Percentiles rank a stretch among this genome's conserved stretches.
Evolutionary conservation across 2,329 filamentous ascomycete species (phyloP).

Genomic region (Cercospora zeae-maydis): DNA sequence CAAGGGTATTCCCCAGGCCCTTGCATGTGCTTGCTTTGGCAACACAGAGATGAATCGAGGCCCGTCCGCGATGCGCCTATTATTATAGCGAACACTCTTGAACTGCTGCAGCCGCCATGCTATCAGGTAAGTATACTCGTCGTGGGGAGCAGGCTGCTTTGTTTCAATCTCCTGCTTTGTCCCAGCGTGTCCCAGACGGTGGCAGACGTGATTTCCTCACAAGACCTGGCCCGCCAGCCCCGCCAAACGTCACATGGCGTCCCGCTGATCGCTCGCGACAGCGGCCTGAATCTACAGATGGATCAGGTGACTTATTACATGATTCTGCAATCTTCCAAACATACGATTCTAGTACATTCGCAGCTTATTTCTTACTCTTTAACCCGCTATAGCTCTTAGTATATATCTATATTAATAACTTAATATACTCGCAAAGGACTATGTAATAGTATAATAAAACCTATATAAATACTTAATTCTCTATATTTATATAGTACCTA

Average conservation of each 20-base stretch:
- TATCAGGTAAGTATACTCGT: not conserved
- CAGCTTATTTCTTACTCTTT: too few relatives aligned
- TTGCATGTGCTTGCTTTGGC: not conserved
- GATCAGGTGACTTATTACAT: too few relatives aligned
- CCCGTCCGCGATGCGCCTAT: not conserved
- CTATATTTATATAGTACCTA: too few relatives aligned
- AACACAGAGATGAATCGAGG: not conserved
- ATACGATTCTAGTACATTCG: too few relatives aligned
- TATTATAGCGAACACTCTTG: not conserved
- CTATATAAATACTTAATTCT: too few relatives aligned
- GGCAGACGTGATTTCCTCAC: conserved; percentile 1
- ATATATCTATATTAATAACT: too few relatives aligned
- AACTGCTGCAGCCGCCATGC: not conserved
- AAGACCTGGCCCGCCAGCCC: not conserved
- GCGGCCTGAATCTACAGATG: too few relatives aligned
- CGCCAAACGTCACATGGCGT: conserved; percentile 1
- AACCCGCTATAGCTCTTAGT: too few relatives aligned
- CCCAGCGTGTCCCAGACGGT: not conserved
- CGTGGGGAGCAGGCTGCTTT: not conserved
- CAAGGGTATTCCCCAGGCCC: not conserved
- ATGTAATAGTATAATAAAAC: too few relatives aligned
- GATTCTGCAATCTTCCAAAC: too few relatives aligned
- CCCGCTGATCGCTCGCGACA: not conserved
- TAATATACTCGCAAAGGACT: too few relatives aligned
- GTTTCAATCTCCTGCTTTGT: not conserved